These are phyloP conservation scores for Brassica rapa DNA, from an alignment of 345 rosid genomes.

Conservation along the genomic window DNA sequence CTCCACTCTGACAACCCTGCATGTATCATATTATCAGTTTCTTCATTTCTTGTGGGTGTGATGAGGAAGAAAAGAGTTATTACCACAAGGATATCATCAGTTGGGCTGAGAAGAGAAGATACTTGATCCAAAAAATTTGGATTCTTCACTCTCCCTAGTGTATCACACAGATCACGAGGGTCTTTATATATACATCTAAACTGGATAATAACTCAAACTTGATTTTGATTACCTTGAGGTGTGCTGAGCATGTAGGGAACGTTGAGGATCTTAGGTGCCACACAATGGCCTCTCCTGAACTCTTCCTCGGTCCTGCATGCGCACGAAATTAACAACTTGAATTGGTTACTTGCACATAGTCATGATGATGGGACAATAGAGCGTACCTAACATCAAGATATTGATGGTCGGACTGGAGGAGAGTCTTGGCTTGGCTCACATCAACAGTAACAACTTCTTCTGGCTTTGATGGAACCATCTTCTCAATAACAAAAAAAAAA, in stretches of 20 bases:
- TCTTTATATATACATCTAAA: background rate
- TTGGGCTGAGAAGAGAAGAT: conserved; percentile 27
- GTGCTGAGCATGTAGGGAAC: conserved; percentile 76
- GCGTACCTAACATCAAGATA: conserved; percentile 76
- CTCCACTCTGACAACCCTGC: conserved; percentile 94
- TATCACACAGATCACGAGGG: conserved; percentile 12
- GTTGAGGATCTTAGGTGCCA: conserved; percentile 57
- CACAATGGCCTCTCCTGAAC: conserved; percentile 64
- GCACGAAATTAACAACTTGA: background rate
- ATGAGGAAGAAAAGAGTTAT: conserved; percentile 14
- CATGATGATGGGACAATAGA: background rate
- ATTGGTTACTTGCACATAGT: background rate
- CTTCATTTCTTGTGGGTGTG: background rate
- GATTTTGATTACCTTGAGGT: conserved; percentile 56
- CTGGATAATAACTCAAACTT: conserved; percentile 5
- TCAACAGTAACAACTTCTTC: conserved; percentile 66
- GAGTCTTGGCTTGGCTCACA: conserved; percentile 55
- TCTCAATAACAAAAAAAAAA: background rate
- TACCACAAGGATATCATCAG: conserved; percentile 45
- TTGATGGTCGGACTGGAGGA: conserved; percentile 54
- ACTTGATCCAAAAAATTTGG: conserved; percentile 37
- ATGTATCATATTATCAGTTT: background rate
- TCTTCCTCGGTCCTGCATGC: conserved; percentile 71
- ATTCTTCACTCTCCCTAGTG: conserved; percentile 44
- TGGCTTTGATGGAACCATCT: conserved; percentile 32